phyloP scores from a whole-genome alignment of 2,329 filamentous ascomycete species.

The Dactylellina drechsleri region DNA sequence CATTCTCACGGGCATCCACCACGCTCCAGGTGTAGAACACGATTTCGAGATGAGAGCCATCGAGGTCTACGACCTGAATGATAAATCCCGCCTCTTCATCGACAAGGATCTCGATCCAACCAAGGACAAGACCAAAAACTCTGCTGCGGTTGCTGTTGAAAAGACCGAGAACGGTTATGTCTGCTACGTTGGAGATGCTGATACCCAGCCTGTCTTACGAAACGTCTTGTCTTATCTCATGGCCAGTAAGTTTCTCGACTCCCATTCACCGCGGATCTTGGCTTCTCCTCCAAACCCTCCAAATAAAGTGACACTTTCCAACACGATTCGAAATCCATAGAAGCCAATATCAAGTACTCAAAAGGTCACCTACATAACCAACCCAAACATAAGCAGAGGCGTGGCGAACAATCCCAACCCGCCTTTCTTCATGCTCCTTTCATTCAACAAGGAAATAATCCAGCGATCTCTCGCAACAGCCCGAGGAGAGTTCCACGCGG shows the following conservation, averaged over 20 bases:
- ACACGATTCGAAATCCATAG: neutral
- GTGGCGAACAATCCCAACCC: no score
- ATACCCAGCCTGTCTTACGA: neutral
- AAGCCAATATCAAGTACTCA: neutral
- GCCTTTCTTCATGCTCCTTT: neutral
- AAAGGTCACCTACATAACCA: neutral
- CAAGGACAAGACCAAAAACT: slow-evolving; percentile 2
- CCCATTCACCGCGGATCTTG: neutral
- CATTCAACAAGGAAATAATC: slow-evolving; percentile 6
- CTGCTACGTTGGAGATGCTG: slow-evolving; percentile 31
- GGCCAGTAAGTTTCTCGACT: slow-evolving; percentile 2
- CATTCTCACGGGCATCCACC: slow-evolving; percentile 14
- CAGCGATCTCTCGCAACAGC: no score
- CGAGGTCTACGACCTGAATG: slow-evolving; percentile 9
- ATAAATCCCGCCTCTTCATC: slow-evolving; percentile 33
- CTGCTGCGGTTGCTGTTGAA: slow-evolving; percentile 23
- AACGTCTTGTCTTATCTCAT: slow-evolving; percentile 29
- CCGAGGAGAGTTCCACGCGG: neutral
- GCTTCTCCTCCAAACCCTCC: no score
- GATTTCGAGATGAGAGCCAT: slow-evolving; percentile 26
- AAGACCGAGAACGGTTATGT: slow-evolving; percentile 25
- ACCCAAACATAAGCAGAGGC: no score
- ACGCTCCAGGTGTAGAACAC: neutral
- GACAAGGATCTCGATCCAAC: slow-evolving; percentile 4
- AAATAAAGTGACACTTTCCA: neutral